Conservation (phyloP, 2,329 filamentous ascomycete species). For the Rutstroemia sp. region DNA sequence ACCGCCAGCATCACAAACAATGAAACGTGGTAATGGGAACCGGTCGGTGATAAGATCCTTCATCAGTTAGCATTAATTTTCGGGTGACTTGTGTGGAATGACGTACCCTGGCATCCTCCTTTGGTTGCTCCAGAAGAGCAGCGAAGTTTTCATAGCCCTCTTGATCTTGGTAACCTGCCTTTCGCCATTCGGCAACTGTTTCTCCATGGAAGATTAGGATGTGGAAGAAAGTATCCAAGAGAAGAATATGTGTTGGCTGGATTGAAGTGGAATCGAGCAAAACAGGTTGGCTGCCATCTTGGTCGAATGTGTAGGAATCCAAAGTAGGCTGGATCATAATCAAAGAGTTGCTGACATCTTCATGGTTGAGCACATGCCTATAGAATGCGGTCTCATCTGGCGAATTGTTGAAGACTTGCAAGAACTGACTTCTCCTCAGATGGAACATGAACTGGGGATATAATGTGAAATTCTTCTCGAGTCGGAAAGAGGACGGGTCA, state of each 20-base stretch:
- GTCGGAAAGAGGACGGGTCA: slow-evolving; percentile 89
- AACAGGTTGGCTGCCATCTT: slow-evolving; percentile 89
- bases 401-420: slow-evolving; percentile 99
- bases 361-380: slow-evolving; percentile 91
- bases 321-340: slow-evolving; percentile 99
- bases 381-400: slow-evolving; percentile 99
- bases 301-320: slow-evolving; percentile 94
- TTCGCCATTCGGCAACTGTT: slow-evolving; percentile 95
- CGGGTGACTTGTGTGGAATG: not conserved
- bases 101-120: slow-evolving; percentile 88
- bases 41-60: slow-evolving; percentile 94
- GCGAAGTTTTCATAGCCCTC: slow-evolving; percentile 98
- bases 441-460: slow-evolving; percentile 99
- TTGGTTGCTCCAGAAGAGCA: slow-evolving; percentile 78
- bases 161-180: slow-evolving; percentile 95
- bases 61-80: slow-evolving; percentile 14
- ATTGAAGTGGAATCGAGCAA: slow-evolving; percentile 94
- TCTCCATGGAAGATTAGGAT: slow-evolving; percentile 99
- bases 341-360: slow-evolving; percentile 92
- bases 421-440: slow-evolving; percentile 88
- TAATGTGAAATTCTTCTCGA: slow-evolving; percentile 98
- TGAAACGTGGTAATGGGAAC: slow-evolving; percentile 96
- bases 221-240: slow-evolving; percentile 98
- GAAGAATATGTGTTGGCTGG: slow-evolving; percentile 84
- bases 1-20: slow-evolving; percentile 96